Base-by-base conservation (phyloP, 106 monocot species). In the Posidonia australis region DNA sequence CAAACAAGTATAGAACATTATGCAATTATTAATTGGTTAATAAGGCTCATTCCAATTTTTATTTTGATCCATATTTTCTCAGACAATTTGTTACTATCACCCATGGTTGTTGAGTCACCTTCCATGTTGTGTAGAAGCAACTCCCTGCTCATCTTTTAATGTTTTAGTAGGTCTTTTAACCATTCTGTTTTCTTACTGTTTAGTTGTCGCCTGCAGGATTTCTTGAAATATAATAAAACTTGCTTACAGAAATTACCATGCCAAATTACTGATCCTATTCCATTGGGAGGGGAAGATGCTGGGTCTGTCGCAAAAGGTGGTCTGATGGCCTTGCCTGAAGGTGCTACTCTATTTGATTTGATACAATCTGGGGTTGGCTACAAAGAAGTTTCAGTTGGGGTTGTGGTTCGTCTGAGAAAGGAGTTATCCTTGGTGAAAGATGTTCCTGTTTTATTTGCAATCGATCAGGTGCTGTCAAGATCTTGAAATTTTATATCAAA, bases 251-350 rank as follows among this genome's bases (percentile, higher is more conserved):
- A 81, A 41, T 74, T 98, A 56, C 82, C 80, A 27, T 82, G 90
- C 67, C 91, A 87, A 83, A 85, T 85, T 65, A 68, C 60, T 73
- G 87, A 98, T 62, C 82, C 96, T 13, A 85, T 98, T 67, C 85
- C 83, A 25, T 51, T 98, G 72, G 91, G 98, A 65, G 87, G 90
- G 62, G 91, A 98, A 81, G 87, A 87, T 74, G 83, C 98, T 65
- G 85, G 75, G 58, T 64, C 69, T 67, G 73, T 72, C 54, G 67
- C 70, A 65, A 84, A 79, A 74, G 88, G 70, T 58, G 91, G 87
- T 74, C 75, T 80, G 13, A 81, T 93, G 88, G 77, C 76, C 44
- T 85, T 93, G 83, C 85, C 93, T 31, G 98, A 98, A 68, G 87
- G 80, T 65, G 82, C 98, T 44, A 91, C 84, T 55, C 73, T 98